Evolutionary conservation across 202 grass and related monocot species (phyloP).

Genomic region (Thinopyrum obtusiflorum): DNA sequence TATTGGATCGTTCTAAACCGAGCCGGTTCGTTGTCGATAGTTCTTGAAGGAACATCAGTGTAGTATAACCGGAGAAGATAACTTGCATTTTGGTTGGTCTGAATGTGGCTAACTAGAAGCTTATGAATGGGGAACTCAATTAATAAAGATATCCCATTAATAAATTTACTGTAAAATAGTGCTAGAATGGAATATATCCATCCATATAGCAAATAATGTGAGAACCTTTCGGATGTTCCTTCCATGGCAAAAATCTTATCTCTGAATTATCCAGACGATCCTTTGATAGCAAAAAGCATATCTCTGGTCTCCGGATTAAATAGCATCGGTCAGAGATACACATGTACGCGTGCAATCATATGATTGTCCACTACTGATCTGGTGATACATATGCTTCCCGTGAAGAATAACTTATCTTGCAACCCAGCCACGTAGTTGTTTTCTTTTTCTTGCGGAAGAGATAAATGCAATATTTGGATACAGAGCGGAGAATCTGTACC

Average conservation of each 20-base stretch:
- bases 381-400: not conserved
- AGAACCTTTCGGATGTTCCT: constrained; percentile 10
- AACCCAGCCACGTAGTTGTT: not conserved
- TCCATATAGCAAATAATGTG: not conserved
- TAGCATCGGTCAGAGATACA: not conserved
- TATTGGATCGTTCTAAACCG: no score
- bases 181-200: constrained; percentile 24
- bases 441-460: not conserved
- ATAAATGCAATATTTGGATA: not conserved
- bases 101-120: not conserved
- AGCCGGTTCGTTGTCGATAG: no score
- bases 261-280: not conserved
- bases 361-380: not conserved
- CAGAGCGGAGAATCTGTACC: not conserved
- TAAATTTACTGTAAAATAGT: not conserved
- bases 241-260: not conserved
- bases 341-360: not conserved
- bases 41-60: no score
- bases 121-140: not conserved
- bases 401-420: constrained; percentile 22
- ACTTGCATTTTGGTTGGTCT: not conserved
- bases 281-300: not conserved
- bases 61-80: not conserved
- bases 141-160: no score
- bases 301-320: not conserved